Base-by-base conservation (phyloP, 1,139 yeast species). In the Taphrina confusa region DNA sequence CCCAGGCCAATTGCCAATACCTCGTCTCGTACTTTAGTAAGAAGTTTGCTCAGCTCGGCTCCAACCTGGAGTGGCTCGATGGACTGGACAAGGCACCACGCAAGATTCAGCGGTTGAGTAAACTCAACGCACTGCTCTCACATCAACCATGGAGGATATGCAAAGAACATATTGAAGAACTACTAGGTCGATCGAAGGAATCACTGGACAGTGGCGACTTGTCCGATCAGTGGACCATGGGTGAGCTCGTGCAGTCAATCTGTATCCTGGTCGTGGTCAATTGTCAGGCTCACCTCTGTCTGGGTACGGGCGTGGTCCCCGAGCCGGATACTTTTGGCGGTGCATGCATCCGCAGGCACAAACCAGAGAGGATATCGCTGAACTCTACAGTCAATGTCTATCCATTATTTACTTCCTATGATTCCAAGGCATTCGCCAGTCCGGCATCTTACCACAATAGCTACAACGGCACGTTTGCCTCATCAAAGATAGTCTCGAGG, bases 121-220 rank as follows among this genome's bases (percentile, higher is more conserved):
- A 27, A 14, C 16, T 62, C 51, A 60, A 59, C 20, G 46, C 62
- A 4, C 20, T 63, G n/a, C 61, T 63, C 16, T 63, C 63, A 8
- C 64, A 60, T 27, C 60, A 59, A 12, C 65, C 65, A 2, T 63
- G 65, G 65, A 42, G n/a, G 14, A 31, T 61, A n/a, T 23, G 31
- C 9, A 40, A 34, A 14, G 58, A 40, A 40, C 60, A 61, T 58
- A 40, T 62, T 18, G 36, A 33, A 25, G 62, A 57, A 23, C 46
- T 62, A 31, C 31, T 61, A 9, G 45, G 50, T 31, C 30, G 54
- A 42, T 47, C 50, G 12, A 30, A 33, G 25, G 58, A 54, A 16
- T 34, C 51, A n/a, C 42, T 54, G 8, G 31, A 40, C 18, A 27
- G 33, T n/a, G 49, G 62, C 46, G 42, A 56, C 31, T 20, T 28